Conservation (phyloP, 139 green algal species). For the Deuterostichococcus epilithicus region DNA sequence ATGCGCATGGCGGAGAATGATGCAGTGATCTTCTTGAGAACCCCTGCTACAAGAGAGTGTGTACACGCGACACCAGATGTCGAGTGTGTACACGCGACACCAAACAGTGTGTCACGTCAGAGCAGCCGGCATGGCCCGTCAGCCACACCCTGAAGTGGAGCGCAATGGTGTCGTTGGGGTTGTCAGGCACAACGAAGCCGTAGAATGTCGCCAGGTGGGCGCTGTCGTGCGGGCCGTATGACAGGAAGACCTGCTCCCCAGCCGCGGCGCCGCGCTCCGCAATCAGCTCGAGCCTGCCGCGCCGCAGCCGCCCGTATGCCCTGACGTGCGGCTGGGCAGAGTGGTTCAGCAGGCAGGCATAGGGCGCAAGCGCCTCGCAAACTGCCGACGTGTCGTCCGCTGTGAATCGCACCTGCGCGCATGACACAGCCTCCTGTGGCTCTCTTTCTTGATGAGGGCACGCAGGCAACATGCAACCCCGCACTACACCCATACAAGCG, state of each 20-base stretch:
- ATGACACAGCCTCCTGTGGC: not conserved
- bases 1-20: too few relatives aligned
- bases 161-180: conserved; percentile 44
- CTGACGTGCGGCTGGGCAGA: conserved; percentile 49
- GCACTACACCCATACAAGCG: not conserved
- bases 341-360: conserved; percentile 63
- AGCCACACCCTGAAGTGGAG: not conserved
- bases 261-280: not conserved
- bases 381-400: not conserved
- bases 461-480: not conserved
- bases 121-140: too few relatives aligned
- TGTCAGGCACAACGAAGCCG: conserved; percentile 49
- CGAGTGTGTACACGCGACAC: too few relatives aligned
- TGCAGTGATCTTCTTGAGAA: too few relatives aligned
- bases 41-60: too few relatives aligned
- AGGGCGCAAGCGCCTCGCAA: conserved; percentile 46
- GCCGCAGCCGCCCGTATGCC: conserved; percentile 41
- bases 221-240: conserved; percentile 61
- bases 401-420: conserved; percentile 8
- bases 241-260: conserved; percentile 36
- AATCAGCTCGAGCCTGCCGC: conserved; percentile 4
- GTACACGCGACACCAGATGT: too few relatives aligned
- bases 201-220: conserved; percentile 70
- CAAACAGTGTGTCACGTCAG: too few relatives aligned
- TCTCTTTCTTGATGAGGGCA: not conserved